Base-by-base conservation (phyloP, 371 early-diverging fungal species). In the Rhizopus stolonifer region DNA sequence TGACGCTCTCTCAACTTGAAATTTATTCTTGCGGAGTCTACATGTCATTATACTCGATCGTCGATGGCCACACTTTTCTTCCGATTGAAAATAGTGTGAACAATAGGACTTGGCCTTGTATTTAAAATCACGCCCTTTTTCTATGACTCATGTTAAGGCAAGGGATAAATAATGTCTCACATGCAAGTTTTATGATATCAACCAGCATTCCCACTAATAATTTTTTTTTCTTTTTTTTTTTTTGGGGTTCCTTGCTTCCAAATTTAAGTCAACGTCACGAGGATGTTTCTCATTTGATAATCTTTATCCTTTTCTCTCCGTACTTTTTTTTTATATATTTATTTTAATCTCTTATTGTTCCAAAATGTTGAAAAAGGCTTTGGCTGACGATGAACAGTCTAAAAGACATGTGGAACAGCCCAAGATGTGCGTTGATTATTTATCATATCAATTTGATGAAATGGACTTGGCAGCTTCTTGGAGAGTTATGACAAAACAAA, bases 381-480 rank as follows among this genome's bases (percentile, higher is more conserved):
- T 31, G 29, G 31, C 46, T 24, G 46, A 46, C 26, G 31, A 26
- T 46, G 29, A 46, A 31, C 46, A n/a, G 4, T n/a, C 29, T n/a
- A 60, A 50, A 18, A 44, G 58, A 32, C 47, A 58, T 50, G 63
- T 63, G 6, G 49, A 50, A 18, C 53, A 54, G 40, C 68, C 74
- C 2, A 60, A 69, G 33, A 58, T 65, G 43, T 72, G 74, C 45
- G 81, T 85, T 9, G 86, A 85, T 57, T 85, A 85, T 60, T 64
- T 85, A 3, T 74, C 81, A 24, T 77, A 78, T 45, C 46, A 70
- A 19, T 85, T 69, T 48, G 74, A 79, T 45, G 82, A 80, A 52
- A 77, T 77, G 48, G 86, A 81, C 48, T 52, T 81, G 25, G 71
- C 72, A 38, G 65, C 70, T 17, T 79, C 76, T 10, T 81, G 81